A percentile compares a stretch with the other conserved stretches of the same genome.
Conservation (phyloP, 1,139 yeast genomes). For the Debaryomyces coudertii region DNA sequence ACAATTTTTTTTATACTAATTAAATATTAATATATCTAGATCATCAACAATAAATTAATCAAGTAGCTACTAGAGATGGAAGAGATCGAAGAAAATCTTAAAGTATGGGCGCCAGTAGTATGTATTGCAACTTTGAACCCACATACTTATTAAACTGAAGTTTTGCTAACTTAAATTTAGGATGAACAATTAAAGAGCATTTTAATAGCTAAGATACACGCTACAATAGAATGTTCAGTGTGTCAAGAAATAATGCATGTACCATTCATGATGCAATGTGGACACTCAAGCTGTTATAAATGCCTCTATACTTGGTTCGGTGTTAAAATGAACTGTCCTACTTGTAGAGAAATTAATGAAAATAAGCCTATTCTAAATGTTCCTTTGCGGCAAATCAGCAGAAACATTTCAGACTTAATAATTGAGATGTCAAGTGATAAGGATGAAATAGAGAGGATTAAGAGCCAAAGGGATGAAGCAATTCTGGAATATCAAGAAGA, state of each 20-base stretch:
- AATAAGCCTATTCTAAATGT: slow-evolving; percentile 50
- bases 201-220: slow-evolving; percentile 28
- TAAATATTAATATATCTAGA: slow-evolving; percentile 1
- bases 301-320: slow-evolving; percentile 57
- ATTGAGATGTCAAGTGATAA: slow-evolving; percentile 28
- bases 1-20: not conserved
- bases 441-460: slow-evolving; percentile 24
- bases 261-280: slow-evolving; percentile 47
- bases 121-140: not conserved
- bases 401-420: slow-evolving; percentile 31
- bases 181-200: slow-evolving; percentile 19
- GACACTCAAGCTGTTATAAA: slow-evolving; percentile 50
- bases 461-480: slow-evolving; percentile 28
- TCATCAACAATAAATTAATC: not conserved
- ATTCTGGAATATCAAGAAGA: slow-evolving; percentile 43
- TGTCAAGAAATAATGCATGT: slow-evolving; percentile 51
- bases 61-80: slow-evolving; percentile 3
- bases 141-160: not conserved
- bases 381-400: slow-evolving; percentile 42
- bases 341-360: slow-evolving; percentile 50
- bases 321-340: slow-evolving; percentile 55
- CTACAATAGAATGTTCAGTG: slow-evolving; percentile 43
- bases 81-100: slow-evolving; percentile 6
- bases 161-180: slow-evolving; percentile 21
- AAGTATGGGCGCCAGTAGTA: slow-evolving; percentile 13